Percentiles rank a stretch among this genome's conserved stretches.
These are phyloP conservation scores for Tuber magnatum DNA, from an alignment of 495 filamentous ascomycete genomes.

Conservation along the genomic window DNA sequence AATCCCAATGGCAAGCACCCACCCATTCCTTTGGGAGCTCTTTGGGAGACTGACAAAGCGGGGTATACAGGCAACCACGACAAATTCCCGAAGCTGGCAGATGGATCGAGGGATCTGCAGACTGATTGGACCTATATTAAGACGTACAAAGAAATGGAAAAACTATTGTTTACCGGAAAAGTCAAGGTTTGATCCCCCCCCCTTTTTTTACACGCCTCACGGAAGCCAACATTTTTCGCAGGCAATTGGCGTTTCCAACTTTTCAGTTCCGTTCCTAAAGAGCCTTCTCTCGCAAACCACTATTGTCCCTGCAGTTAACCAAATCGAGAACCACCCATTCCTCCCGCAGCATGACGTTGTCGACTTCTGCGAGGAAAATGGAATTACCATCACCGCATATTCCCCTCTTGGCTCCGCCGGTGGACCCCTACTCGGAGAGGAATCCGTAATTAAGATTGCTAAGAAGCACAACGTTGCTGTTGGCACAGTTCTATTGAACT, in stretches of 20 bases:
- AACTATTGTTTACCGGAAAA: slow-evolving; percentile 46
- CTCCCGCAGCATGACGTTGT: slow-evolving; percentile 38
- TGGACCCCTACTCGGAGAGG: slow-evolving; percentile 36
- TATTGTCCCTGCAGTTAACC: slow-evolving; percentile 37
- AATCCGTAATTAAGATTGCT: slow-evolving; percentile 39
- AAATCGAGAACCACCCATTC: slow-evolving; percentile 38
- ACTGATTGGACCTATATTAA: slow-evolving; percentile 68
- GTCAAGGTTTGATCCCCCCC: slow-evolving; percentile 24
- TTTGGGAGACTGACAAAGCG: neutral
- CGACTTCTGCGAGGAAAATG: slow-evolving; percentile 27
- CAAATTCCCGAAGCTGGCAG: slow-evolving; percentile 27
- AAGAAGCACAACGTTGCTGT: slow-evolving; percentile 34
- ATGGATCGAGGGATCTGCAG: slow-evolving; percentile 29
- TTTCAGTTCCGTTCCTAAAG: slow-evolving; percentile 33
- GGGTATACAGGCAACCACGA: slow-evolving; percentile 20
- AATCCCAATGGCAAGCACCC: slow-evolving; percentile 19
- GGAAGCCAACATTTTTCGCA: neutral
- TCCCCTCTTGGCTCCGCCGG: slow-evolving; percentile 37
- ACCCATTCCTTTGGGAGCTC: neutral
- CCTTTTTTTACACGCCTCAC: neutral
- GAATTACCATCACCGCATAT: slow-evolving; percentile 34
- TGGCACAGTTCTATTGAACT: slow-evolving; percentile 33
- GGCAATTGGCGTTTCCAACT: slow-evolving; percentile 38
- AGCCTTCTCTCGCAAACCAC: slow-evolving; percentile 30
- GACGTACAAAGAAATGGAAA: slow-evolving; percentile 73